Base-by-base conservation (phyloP, 2,329 filamentous ascomycete genomes). In the Hymenotorrendiella dingleyae region DNA sequence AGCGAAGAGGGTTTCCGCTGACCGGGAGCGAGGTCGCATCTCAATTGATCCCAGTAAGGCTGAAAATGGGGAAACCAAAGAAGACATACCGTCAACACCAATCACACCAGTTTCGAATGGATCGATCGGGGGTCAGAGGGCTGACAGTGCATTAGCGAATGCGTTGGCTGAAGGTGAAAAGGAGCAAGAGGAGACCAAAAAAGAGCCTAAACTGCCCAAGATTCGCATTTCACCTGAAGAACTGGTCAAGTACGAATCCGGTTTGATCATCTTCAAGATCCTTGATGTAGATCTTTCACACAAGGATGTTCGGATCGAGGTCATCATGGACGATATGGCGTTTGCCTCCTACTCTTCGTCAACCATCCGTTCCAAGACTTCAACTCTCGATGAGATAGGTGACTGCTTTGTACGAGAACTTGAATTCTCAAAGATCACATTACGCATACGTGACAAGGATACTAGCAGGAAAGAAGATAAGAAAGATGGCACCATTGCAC, bases 361-460 rank as follows among this genome's bases (percentile, higher is more conserved):
- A 1, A 87, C 81, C 50, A 83, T 89, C 23, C 82, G 78, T 58
- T 76, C 73, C 29, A 83, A 74, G 54, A 69, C 73, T 9, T 76
- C 82, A 59, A 85, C 78, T 40, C 88, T 97, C 64, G 86, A 93
- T 54, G 93, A 98, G 66, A 89, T 90, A 58, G 90, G 91, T 36
- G 93, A 98, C 65, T 93, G 89, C 41, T 89, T 98, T 66, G 86
- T 98, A 47, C 87, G 93, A 48, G 93, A 98, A 64, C 74, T 98
- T n/a, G 94, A 98, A 52, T 90, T 96, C 56, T 98, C 93, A 3
- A 86, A 84, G 53, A 80, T 98, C 45, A 97, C 90, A 0, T 74
- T 98, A 51, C 86, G 89, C 44, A 74, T 96, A 36, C 81, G 88
- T 32, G 85, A 91, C 58, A 88, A 89, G 62, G 73, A 79, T 12